Evolutionary conservation across 805 yeast genomes (phyloP), one percentile per base, ranked within the genome.

Genomic region (Lipomyces orientalis): DNA sequence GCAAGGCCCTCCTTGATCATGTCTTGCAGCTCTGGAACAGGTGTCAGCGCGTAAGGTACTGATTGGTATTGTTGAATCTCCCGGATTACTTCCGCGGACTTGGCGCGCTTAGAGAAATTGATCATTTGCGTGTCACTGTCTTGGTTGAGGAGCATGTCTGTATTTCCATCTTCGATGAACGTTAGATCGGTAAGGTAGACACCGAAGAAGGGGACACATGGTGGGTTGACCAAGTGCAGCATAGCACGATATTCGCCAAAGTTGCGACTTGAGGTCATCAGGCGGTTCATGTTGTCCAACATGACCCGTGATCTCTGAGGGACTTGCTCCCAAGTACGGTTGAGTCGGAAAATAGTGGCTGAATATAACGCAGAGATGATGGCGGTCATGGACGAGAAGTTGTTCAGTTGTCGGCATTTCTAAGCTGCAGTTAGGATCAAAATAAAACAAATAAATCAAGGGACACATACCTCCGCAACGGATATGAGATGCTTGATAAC

Each of bases 191-290:
- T 89, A 64, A 94, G 80, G 76, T 87, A 91, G 56, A 94, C 94
- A 22, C 98, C 99, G 73, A 94, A 87, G 76, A 94, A 94, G 35
- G 99, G 99, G 51, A 94, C 88, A 76, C 96, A 90, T 6, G 98
- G 93, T 61, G 89, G 92, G 33, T 82, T 80, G 61, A 91, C 85
- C 65, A 88, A 84, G 72, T 87, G 87, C 74, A 94, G 81, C 74
- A 90, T 84, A 71, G 90, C 94, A 75, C 98, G 84, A 76, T 94
- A 94, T 73, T 90, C 95, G 71, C 85, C 86, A 79, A 93, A 94
- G 78, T 94, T 94, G 71, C 93, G 87, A n/a, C 90, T 86, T 10
- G 97, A 89, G 74, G 92, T 92, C 97, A 94, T 92, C 71, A 94
- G 79, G 72, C 86, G 87, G 77, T 91, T 92, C 88, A 94, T 85